Base-by-base conservation (phyloP, 2,329 filamentous ascomycete genomes). In the Aspergillus awamori region DNA sequence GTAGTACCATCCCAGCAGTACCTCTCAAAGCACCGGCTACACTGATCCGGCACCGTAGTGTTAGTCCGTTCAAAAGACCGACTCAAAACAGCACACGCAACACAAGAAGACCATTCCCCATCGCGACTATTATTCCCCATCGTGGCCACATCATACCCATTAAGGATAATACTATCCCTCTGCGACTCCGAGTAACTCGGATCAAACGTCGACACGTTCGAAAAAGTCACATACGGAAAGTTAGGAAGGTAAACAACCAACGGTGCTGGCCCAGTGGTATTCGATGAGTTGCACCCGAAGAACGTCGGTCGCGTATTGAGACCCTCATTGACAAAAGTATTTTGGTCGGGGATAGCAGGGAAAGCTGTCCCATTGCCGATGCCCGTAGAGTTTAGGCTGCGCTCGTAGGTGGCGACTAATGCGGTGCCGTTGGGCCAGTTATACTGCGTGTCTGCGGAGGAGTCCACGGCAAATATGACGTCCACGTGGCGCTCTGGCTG, bases 1-100 rank as follows among this genome's bases (percentile, higher is more conserved):
- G 79, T 58, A 1, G 86, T 90, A 24, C 94, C 94, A 74, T 96
- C 86, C 93, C 93, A 97, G 83, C 93, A 97, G 79, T 96, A 96
- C 24, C 80, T 76, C n/a, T 81, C 65, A 75, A 96, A 97, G 79
- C 93, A 97, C 58, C 82, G 67, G 43, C 76, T 80, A 79, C 93
- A 97, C 4, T 84, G 85, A 0, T 83, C 80, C 0, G 93, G 93
- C 0, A 92, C 82, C 0, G 78, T 63, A 0, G 89, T 88, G 22
- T 82, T 81, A 1, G 90, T 93, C 55, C 91, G 84, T 59, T 85
- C 81, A 65, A 93, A 84, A 69, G 88, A 91, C 63, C 93, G 85
- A 58, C 84, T 85, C 13, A 97, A 81, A 48, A 95, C 86, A 4
- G 93, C 93, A 76, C 93, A 97, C 17, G 88, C 91, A 5, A 96